Percentiles rank a stretch among this genome's conserved stretches.
Evolutionary conservation across 2,329 filamentous ascomycete genomes (phyloP).

Genomic region (Nemania sp.): DNA sequence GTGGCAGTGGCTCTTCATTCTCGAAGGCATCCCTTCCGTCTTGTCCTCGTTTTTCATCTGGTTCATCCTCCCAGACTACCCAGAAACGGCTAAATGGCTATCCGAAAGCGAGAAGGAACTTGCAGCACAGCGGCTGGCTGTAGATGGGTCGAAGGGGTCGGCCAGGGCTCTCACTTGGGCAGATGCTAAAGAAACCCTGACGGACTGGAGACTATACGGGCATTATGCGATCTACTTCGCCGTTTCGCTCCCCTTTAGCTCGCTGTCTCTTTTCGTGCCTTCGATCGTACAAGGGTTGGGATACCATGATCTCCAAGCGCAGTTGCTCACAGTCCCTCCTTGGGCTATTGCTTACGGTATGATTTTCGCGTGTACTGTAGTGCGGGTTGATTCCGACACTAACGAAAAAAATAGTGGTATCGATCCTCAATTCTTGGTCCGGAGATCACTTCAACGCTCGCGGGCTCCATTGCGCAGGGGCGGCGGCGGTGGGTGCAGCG

Average conservation of each 20-base stretch:
- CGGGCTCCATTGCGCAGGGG: conserved; percentile 48
- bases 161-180: conserved; percentile 65
- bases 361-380: background rate
- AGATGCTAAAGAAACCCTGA: conserved; percentile 70
- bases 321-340: conserved; percentile 69
- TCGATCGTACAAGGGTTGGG: conserved; percentile 56
- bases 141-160: conserved; percentile 57
- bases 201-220: conserved; percentile 69
- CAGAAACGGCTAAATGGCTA: conserved; percentile 66
- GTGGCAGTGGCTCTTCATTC: conserved; percentile 72
- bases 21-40: conserved; percentile 47
- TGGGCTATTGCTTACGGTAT: conserved; percentile 57
- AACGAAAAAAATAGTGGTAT: conserved; percentile 35
- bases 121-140: conserved; percentile 46
- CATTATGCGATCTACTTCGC: conserved; percentile 59
- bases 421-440: conserved; percentile 56
- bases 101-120: conserved; percentile 62
- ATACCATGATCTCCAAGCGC: conserved; percentile 51
- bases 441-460: conserved; percentile 65
- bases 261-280: conserved; percentile 53
- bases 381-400: conserved; percentile 6
- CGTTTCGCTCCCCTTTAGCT: conserved; percentile 42
- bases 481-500: conserved; percentile 49
- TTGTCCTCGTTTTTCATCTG: conserved; percentile 59
- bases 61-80: conserved; percentile 67